Percentiles rank a stretch among this genome's conserved stretches.
phyloP scores from a whole-genome alignment of 768 basidiomycete species.

The Termitomyces sp. region DNA sequence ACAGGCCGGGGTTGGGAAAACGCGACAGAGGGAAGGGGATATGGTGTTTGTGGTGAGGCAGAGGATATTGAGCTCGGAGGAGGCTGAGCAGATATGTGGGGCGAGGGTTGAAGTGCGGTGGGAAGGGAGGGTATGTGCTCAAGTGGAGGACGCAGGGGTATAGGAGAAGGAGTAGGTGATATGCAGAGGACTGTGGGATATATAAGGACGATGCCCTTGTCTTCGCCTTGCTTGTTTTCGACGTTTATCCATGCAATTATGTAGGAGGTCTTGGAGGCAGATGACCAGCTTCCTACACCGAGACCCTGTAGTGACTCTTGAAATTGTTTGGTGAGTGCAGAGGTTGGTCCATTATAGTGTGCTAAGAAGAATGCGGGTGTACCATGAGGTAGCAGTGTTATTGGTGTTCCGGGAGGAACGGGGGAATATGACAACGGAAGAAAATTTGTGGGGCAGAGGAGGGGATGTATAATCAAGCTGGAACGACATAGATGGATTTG shows the following conservation, averaged over 20 bases:
- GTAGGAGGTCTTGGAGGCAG: conserved; percentile 18
- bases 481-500: conserved; percentile 41
- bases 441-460: conserved; percentile 52
- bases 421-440: conserved; percentile 42
- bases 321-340: conserved; percentile 58
- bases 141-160: conserved; percentile 38
- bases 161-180: conserved; percentile 26
- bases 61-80: background rate
- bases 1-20: conserved; percentile 19
- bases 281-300: conserved; percentile 30
- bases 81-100: conserved; percentile 18
- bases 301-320: conserved; percentile 55
- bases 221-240: conserved; percentile 74
- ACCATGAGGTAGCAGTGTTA: conserved; percentile 63
- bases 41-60: background rate
- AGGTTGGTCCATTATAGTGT: conserved; percentile 63
- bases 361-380: conserved; percentile 70
- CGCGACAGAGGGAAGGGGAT: background rate
- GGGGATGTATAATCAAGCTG: conserved; percentile 59
- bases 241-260: conserved; percentile 72
- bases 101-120: conserved; percentile 50
- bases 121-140: conserved; percentile 61
- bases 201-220: conserved; percentile 70
- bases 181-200: conserved; percentile 64
- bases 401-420: conserved; percentile 55